Conservation (phyloP, 768 basidiomycete species). For the Pisolithus orientalis region DNA sequence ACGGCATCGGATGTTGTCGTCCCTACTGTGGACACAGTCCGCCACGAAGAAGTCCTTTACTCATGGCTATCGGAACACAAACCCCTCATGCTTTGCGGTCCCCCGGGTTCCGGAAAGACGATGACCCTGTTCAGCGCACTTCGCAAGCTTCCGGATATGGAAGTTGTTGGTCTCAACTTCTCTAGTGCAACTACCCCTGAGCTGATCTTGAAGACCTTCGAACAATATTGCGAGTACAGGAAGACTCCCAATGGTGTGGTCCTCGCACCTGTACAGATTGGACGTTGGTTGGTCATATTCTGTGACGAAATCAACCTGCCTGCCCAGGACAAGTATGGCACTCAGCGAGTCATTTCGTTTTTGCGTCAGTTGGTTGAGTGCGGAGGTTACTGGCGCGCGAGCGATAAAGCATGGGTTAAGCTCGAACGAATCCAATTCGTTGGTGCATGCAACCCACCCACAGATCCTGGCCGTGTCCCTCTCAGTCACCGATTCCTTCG, state of each 20-base stretch:
- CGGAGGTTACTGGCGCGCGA: constrained; percentile 90
- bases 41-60: constrained; percentile 97
- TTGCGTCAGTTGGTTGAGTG: constrained; percentile 93
- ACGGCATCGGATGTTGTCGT: constrained; percentile 96
- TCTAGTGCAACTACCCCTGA: constrained; percentile 98
- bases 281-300: constrained; percentile 98
- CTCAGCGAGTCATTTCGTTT: constrained; percentile 97
- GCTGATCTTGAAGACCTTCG: constrained; percentile 97
- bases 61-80: constrained; percentile 99
- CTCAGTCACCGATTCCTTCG: constrained; percentile 96
- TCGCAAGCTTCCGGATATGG: constrained; percentile 96
- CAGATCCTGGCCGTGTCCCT: constrained; percentile 98
- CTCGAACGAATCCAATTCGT: constrained; percentile 99
- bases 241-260: constrained; percentile 99
- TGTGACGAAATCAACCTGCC: constrained; percentile 99
- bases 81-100: constrained; percentile 95
- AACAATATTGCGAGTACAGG: constrained; percentile 98
- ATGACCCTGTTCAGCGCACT: constrained; percentile 99
- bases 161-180: constrained; percentile 98
- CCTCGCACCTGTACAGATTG: constrained; percentile 89
- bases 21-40: constrained; percentile 96
- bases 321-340: constrained; percentile 95
- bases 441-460: constrained; percentile 98
- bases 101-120: constrained; percentile 99
- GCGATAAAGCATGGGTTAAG: constrained; percentile 95